phyloP scores from a whole-genome alignment of 345 rosid species.

The Tarenaya hassleriana region DNA sequence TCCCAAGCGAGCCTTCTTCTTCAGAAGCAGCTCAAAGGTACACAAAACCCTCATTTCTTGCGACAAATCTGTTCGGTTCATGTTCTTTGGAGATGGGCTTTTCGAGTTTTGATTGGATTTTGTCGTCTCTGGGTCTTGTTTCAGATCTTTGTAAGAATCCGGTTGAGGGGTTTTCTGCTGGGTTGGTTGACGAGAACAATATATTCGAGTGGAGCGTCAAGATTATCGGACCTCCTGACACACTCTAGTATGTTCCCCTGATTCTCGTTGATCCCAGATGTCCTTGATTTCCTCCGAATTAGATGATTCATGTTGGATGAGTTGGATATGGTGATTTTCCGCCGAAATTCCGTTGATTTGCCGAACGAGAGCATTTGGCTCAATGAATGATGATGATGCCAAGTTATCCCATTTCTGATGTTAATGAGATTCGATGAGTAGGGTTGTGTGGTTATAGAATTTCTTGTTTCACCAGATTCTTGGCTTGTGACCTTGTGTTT shows the following conservation, averaged over 20 bases:
- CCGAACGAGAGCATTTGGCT: too few relatives aligned
- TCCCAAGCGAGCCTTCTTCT: slow-evolving; percentile 94
- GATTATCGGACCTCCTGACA: slow-evolving; percentile 94
- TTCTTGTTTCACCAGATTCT: background rate
- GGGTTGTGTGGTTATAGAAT: slow-evolving; percentile 10
- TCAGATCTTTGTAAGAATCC: slow-evolving; percentile 98
- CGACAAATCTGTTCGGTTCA: background rate
- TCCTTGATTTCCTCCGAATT: background rate
- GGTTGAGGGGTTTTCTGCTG: slow-evolving; percentile 98
- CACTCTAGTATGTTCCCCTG: slow-evolving; percentile 55
- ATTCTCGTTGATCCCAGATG: background rate
- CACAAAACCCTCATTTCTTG: background rate
- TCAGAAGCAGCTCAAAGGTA: slow-evolving; percentile 91
- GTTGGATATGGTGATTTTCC: slow-evolving; percentile 1
- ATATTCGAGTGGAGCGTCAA: slow-evolving; percentile 95
- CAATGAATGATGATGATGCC: too few relatives aligned
- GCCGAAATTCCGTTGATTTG: background rate
- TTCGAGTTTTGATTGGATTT: background rate
- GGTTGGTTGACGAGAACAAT: slow-evolving; percentile 85
- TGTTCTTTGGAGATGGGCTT: slow-evolving; percentile 4
- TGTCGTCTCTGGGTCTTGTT: slow-evolving; percentile 10
- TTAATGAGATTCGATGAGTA: background rate
- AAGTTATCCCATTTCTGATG: too few relatives aligned
- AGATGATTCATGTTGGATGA: background rate
- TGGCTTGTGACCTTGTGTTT: too few relatives aligned